phyloP scores from a whole-genome alignment of 1,284 basidiomycete genomes.

The Leccinum huronense region DNA sequence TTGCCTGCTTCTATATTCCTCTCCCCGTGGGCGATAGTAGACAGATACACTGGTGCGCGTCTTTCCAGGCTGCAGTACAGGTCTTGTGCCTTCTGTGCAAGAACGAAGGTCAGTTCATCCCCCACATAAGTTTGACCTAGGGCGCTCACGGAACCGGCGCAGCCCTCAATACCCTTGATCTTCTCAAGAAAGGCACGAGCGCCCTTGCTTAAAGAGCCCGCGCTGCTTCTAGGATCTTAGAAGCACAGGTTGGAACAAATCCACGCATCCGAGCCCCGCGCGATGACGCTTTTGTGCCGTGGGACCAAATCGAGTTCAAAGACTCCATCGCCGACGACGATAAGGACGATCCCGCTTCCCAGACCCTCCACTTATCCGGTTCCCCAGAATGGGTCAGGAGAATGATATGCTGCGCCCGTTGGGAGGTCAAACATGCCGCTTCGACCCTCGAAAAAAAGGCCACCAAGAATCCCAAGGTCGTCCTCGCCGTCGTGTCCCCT shows the following conservation, averaged over 20 bases:
- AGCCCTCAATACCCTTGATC: conserved; percentile 91
- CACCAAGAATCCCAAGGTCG: conserved; percentile 43
- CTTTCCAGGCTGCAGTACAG: conserved; percentile 26
- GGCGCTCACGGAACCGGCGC: conserved; percentile 18
- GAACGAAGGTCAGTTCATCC: conserved; percentile 61
- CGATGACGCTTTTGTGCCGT: conserved; percentile 75
- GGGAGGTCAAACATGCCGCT: conserved; percentile 55
- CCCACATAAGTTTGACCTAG: not conserved
- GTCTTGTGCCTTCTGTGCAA: conserved; percentile 21
- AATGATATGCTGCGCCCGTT: conserved; percentile 75
- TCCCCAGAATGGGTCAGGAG: conserved; percentile 80
- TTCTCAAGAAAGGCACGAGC: conserved; percentile 87
- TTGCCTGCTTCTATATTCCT: conserved; percentile 20
- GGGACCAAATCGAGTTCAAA: conserved; percentile 63
- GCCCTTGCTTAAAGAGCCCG: conserved; percentile 78
- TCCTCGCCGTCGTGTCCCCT: conserved; percentile 54
- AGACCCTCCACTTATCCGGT: conserved; percentile 31
- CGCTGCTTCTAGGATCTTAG: conserved; percentile 76
- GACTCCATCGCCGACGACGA: conserved; percentile 30
- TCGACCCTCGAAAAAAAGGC: conserved; percentile 28
- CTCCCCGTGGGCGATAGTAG: conserved; percentile 21
- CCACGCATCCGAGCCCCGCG: conserved; percentile 73
- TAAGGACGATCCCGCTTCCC: conserved; percentile 25
- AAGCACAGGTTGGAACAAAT: conserved; percentile 78
- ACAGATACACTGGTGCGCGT: conserved; percentile 22